Conservation (phyloP, 192 early-diverging fungal genomes). For the Coemansia sp. region DNA sequence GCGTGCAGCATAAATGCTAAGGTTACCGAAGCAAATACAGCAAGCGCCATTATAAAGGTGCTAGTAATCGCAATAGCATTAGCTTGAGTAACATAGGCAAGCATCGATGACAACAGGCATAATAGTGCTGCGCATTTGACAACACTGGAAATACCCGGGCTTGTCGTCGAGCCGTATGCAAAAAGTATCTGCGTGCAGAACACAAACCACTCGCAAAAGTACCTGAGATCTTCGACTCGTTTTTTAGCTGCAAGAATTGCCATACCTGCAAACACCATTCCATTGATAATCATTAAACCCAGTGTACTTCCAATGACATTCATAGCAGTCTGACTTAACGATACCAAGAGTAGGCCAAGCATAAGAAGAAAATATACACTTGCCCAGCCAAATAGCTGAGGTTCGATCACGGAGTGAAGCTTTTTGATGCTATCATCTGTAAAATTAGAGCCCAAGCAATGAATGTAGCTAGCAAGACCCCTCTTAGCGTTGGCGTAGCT, state of each 20-base stretch:
- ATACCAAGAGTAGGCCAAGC: neutral
- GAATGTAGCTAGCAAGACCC: neutral
- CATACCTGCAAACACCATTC: neutral
- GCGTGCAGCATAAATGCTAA: neutral
- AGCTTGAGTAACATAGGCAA: neutral
- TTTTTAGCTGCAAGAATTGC: neutral
- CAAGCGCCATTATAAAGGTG: neutral
- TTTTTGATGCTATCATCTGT: neutral
- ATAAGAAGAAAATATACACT: neutral
- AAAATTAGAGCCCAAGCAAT: neutral
- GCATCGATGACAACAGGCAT: neutral
- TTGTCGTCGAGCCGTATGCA: neutral
- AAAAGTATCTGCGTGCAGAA: conserved; percentile 1
- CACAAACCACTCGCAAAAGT: neutral
- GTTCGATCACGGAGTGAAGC: neutral
- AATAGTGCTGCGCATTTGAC: neutral
- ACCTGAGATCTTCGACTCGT: neutral
- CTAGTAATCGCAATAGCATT: neutral
- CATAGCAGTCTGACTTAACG: neutral
- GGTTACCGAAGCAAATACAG: neutral
- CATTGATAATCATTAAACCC: neutral
- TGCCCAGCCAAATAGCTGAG: neutral
- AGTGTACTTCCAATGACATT: neutral
- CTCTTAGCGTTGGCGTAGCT: neutral
- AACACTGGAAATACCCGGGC: neutral